These are phyloP conservation scores for Potentilla sterilis DNA, from an alignment of 306 rosid species.

Conservation along the genomic window DNA sequence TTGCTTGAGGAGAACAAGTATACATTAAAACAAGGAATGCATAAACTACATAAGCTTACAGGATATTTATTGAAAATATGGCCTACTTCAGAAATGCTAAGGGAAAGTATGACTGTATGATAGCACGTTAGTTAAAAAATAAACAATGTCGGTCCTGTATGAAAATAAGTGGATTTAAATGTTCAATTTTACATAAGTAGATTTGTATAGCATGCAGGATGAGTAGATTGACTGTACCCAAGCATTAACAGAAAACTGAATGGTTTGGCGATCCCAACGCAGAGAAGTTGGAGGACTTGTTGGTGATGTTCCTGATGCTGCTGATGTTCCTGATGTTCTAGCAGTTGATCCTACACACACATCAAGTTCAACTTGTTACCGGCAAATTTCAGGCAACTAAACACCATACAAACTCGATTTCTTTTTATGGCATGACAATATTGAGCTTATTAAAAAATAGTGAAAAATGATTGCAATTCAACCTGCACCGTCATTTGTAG, in stretches of 20 bases:
- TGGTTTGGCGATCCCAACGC: conserved; percentile 87
- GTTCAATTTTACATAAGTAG: not conserved
- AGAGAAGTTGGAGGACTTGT: conserved; percentile 56
- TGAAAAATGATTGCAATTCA: conserved; percentile 14
- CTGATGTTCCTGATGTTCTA: conserved; percentile 60
- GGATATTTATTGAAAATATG: not conserved
- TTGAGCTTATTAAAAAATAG: not conserved
- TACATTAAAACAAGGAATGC: not conserved
- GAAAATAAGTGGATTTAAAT: not conserved
- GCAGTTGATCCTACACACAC: conserved; percentile 59
- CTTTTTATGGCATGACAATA: conserved; percentile 3
- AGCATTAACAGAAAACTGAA: conserved; percentile 89
- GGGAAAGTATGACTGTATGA: not conserved
- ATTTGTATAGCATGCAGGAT: conserved; percentile 4
- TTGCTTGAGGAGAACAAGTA: not conserved
- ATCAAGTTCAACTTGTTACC: conserved; percentile 22
- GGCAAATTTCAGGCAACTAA: conserved; percentile 1
- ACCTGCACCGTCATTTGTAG: conserved; percentile 64
- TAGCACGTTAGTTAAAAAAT: not conserved
- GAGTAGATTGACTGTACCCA: conserved; percentile 57
- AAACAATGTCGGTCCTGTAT: not conserved
- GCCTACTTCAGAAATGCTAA: not conserved
- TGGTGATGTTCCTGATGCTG: conserved; percentile 61
- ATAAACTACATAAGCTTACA: not conserved
- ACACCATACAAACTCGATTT: not conserved